Evolutionary conservation across 23 red algal species (phyloP), one percentile per base, ranked within the genome.

Genomic region (Agarophyton chilense): DNA sequence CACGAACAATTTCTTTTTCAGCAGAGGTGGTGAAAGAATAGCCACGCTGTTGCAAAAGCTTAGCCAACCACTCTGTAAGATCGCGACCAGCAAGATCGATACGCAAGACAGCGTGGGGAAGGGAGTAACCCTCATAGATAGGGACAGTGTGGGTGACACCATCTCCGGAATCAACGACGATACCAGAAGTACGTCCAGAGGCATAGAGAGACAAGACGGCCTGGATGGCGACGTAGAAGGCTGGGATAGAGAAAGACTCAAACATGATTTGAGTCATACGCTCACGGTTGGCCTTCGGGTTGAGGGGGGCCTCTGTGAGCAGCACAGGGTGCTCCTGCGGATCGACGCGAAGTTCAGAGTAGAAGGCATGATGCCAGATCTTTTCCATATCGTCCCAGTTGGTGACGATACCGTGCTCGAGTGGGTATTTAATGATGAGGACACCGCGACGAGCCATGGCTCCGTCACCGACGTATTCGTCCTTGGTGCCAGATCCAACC

Each of bases 361-460:
- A 99, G 84, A 96, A 99, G 64, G 97, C 93, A 64, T 99, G 97
- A 90, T 94, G 80, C 97, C 97, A 99, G 72, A 99, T 96, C 90
- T 99, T 99, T 56, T 99, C 97, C 97, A 99, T 99, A 73, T 99
- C 97, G 28, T 96, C 97, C 97, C 97, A 99, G 45, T 87, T 87
- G 49, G 97, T 99, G 50, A 99, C 97, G 76, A 99, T 96, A 58
- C 97, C 97, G 77, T 99, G 97, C 78, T 99, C 97, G 45, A 99
- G 90, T 9, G 97, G 97, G 63, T 99, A 99, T 79, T 99, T 99
- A 58, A 99, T 92, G 49, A 94, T 86, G 40, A 99, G 93, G 41
- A 99, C 93, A 85, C 97, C 97, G 62, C 97, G 92, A 29, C 93
- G 88, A 47, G 97, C 93, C 93, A 94, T 93, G 54, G 97, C 97